Evolutionary conservation across 2,329 filamentous ascomycete species (phyloP), one percentile per base, ranked within the genome.

Genomic region (Verticillium nubilum): DNA sequence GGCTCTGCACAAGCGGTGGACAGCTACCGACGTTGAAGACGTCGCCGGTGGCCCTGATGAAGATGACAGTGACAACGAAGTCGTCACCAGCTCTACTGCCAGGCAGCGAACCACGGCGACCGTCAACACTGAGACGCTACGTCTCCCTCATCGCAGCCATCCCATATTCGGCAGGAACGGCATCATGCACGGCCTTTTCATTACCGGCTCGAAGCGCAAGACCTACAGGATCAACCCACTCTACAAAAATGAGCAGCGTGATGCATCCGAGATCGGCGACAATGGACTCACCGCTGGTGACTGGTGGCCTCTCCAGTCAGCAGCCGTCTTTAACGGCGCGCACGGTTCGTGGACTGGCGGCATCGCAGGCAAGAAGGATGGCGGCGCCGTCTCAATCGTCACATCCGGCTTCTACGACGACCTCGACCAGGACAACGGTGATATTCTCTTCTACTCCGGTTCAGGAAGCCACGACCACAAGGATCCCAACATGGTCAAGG

Each of bases 291-390:
- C 2, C 0, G 65, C 72, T 3, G 75, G 76, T 9, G 65, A 79
- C 29, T 86, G 84, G 83, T 86, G 77, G 76, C 81, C 83, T 0
- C 73, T 74, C 0, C 82, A 84, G 61, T 69, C 81, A 0, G 78
- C 74, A 10, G 76, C 80, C 0, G 67, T 84, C 0, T 77, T 80
- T 13, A 76, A 81, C 58, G 83, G 84, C 3, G 82, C 80, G 0
- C 84, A 86, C 63, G 83, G 81, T 2, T 62, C 69, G 0, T 62
- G 72, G 0, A 73, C 80, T 65, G 77, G 71, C 2, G 82, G 82
- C 3, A 87, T 88, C 35, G 76, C 69, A 23, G 83, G 84, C 3
- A 72, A 72, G 5, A 66, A 63, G 1, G 66, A 66, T 0, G 53
- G 70, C 1, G 85, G 85, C 0, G 81, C 83, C 0, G 82, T 75